These are phyloP conservation scores for Pleurotus eryngii DNA, from an alignment of 768 basidiomycete species.

Conservation along the genomic window DNA sequence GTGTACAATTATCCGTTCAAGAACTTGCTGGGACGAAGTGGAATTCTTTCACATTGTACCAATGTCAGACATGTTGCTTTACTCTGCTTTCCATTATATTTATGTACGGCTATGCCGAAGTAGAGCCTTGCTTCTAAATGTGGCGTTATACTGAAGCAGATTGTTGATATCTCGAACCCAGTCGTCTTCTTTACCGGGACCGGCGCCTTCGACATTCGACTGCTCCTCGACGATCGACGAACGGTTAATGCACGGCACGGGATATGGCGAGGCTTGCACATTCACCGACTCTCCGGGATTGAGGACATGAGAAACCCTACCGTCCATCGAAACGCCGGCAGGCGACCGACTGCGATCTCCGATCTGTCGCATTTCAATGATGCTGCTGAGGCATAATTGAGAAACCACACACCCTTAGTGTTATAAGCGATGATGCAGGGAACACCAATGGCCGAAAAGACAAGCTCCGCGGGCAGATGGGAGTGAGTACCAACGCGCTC, in stretches of 20 bases:
- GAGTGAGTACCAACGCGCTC: constrained; percentile 86
- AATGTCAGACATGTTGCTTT: background rate
- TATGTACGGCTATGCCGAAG: constrained; percentile 69
- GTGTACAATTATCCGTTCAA: background rate
- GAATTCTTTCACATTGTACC: too few relatives aligned
- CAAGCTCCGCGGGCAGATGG: constrained; percentile 92
- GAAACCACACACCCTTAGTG: constrained; percentile 54
- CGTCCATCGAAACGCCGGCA: constrained; percentile 92
- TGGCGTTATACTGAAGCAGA: constrained; percentile 90
- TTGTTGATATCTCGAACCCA: constrained; percentile 99
- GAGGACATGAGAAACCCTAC: constrained; percentile 78
- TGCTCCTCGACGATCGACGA: constrained; percentile 60
- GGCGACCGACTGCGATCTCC: constrained; percentile 81
- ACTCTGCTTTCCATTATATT: constrained; percentile 8
- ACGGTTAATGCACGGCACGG: constrained; percentile 90
- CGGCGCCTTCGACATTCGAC: constrained; percentile 58
- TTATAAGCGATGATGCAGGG: constrained; percentile 75
- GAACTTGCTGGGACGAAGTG: background rate
- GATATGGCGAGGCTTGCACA: constrained; percentile 81
- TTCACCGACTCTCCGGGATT: constrained; percentile 83
- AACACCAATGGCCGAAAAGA: constrained; percentile 92
- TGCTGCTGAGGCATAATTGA: constrained; percentile 5
- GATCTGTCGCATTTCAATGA: constrained; percentile 48
- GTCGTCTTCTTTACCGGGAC: constrained; percentile 82
- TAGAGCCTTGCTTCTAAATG: constrained; percentile 88